Conservation (phyloP, 108 stramenopile genomes). For the Thalassiosira profunda region DNA sequence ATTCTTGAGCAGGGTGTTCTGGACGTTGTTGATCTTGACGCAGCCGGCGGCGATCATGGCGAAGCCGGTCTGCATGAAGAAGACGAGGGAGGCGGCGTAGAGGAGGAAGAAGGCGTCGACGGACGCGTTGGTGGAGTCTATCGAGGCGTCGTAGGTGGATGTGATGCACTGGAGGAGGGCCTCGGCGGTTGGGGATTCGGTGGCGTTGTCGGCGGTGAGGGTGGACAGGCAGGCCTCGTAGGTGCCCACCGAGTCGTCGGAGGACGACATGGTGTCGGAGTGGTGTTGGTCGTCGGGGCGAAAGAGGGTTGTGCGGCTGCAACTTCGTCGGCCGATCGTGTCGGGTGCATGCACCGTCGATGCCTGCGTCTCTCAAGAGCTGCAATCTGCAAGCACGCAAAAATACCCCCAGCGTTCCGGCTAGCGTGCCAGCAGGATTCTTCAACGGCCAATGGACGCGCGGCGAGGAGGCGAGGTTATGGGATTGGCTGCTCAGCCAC, state of each 20-base stretch:
- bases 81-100: slow-evolving; percentile 71
- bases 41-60: slow-evolving; percentile 83
- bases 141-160: not conserved
- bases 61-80: slow-evolving; percentile 91
- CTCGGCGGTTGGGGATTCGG: not conserved
- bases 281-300: too few species aligned
- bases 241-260: not conserved
- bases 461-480: too few species aligned
- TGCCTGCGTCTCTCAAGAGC: too few species aligned
- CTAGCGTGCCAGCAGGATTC: too few species aligned
- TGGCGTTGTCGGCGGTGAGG: not conserved
- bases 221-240: slow-evolving; percentile 6
- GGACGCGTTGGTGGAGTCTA: slow-evolving; percentile 5
- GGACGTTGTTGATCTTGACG: slow-evolving; percentile 82
- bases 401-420: too few species aligned
- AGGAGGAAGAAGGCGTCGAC: slow-evolving; percentile 63
- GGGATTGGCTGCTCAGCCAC: too few species aligned
- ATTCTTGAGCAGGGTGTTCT: slow-evolving; percentile 93
- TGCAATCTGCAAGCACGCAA: too few species aligned
- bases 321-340: too few species aligned
- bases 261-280: not conserved
- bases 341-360: too few species aligned
- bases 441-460: too few species aligned
- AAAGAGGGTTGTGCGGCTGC: too few species aligned
- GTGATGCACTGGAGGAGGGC: slow-evolving; percentile 40